Base-by-base conservation (phyloP, 1,284 basidiomycete species). In the Kwoniella shivajii region DNA sequence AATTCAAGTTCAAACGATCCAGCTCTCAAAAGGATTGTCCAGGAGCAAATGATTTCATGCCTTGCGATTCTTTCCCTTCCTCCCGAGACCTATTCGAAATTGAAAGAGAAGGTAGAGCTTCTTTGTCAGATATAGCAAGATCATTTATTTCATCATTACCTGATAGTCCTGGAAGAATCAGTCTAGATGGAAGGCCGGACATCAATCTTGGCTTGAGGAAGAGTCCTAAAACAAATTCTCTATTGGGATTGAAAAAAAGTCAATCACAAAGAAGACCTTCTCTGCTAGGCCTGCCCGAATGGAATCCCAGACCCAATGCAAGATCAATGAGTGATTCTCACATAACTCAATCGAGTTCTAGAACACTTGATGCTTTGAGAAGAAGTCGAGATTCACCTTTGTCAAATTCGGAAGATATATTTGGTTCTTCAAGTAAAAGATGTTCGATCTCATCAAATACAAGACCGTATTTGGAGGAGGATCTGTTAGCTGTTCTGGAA, bases 41-140 rank as follows among this genome's bases (percentile, higher is more conserved):
- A 47, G 52, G 36, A 11, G 30, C 26, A 27, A 43, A 31, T 20
- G 38, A 38, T 42, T 48, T 55, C 16, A 41, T 55, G 49, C 30
- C 49, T n/a, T 29, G 33, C 6, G 38, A 51, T 34, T 20, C 45
- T 10, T 55, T 55, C 33, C 53, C 53, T 14, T 33, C 38, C 2
- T 42, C 45, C 4, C 33, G 45, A 27, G n/a, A 39, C 11, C 31
- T 38, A 18, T 41, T 41, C 2, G 53, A 55, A 10, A 13, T 16
- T 3, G 30, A 36, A 13, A 26, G 46, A 34, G 45, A 39, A 29
- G 37, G 53, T 34, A 39, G 53, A 43, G 30, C 45, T 3, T 55
- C 53, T 1, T 43, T 55, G 6, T 55, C 53, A 18, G 53, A 55
- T 22, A 55, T 55, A 27, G 46, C 53, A 13, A 41, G 53, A 29